Base-by-base conservation (phyloP, 2,329 filamentous ascomycete genomes). In the Elsinoe ampelina region DNA sequence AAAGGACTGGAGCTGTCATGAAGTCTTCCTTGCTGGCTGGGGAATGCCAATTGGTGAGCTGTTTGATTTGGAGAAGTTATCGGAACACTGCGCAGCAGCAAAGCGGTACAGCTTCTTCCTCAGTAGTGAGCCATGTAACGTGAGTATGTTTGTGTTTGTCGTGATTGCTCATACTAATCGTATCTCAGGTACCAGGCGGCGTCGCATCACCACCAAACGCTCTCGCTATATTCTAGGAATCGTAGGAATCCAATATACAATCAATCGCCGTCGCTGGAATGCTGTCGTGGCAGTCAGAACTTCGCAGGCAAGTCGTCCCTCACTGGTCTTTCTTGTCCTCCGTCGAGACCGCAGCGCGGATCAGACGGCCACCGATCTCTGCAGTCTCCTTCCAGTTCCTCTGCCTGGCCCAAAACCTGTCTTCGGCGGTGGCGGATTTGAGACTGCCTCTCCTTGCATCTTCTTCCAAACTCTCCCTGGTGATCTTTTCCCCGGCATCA, bases 391-490 rank as follows among this genome's bases (percentile, higher is more conserved):
- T 69, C 71, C 76, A 77, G 7, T 73, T 72, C 59, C 68, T 69
- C 64, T 79, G 76, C 32, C 75, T 67, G 1, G 67, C 67, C 80
- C 80, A 83, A 61, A 83, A 83, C 55, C 71, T 70, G 34, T 75
- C 70, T 62, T 76, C 73, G 0, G 71, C 67, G 34, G 72, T 75
- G 10, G 69, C 70, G 26, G 67, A 68, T 19, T 63, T 66, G 32
- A 78, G 61, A 58, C 70, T 77, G 13, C 63, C 66, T 64, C 63
- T 64, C 47, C 68, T 68, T 17, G 68, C 75, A 55, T 79, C 75
- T 61, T 79, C 86, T 67, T 90, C 86, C 1, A 90, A 73, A 5
- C 75, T 78, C 60, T 75, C 77, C 30, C 81, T 74, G 2, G 81
- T 87, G 58, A 89, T 87, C 66, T 81, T 81, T 63, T 84, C 82